Percentiles rank a stretch among this genome's conserved stretches.
Conservation (phyloP, 2,329 filamentous ascomycete species). For the Penicillium hordei region DNA sequence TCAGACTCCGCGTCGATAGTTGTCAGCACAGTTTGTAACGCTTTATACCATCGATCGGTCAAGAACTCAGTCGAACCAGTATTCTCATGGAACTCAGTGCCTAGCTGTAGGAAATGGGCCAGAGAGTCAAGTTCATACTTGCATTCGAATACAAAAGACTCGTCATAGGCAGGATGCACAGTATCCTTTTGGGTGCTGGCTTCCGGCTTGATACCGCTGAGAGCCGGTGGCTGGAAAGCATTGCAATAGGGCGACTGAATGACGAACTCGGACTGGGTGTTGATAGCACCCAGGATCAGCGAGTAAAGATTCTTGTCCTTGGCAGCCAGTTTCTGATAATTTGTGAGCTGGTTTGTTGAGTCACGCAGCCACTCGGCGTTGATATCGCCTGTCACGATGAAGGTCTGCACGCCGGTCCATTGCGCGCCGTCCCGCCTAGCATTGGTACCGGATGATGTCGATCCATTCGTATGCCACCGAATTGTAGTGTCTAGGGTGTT, state of each 20-base stretch:
- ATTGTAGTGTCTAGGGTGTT: slow-evolving; percentile 89
- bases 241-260: slow-evolving; percentile 97
- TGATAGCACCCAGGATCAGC: slow-evolving; percentile 88
- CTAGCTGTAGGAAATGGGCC: slow-evolving; percentile 82
- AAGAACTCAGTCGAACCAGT: slow-evolving; percentile 78
- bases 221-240: slow-evolving; percentile 91
- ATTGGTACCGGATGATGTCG: slow-evolving; percentile 32
- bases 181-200: slow-evolving; percentile 78
- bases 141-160: slow-evolving; percentile 87
- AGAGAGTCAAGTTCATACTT: slow-evolving; percentile 98
- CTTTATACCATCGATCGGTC: slow-evolving; percentile 73
- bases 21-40: slow-evolving; percentile 69
- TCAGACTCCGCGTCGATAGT: slow-evolving; percentile 77
- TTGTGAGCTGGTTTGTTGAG: slow-evolving; percentile 87
- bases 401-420: slow-evolving; percentile 85
- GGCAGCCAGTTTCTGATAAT: slow-evolving; percentile 82
- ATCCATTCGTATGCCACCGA: slow-evolving; percentile 74
- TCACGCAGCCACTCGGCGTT: slow-evolving; percentile 91
- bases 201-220: slow-evolving; percentile 69
- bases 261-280: slow-evolving; percentile 92
- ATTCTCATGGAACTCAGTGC: slow-evolving; percentile 81
- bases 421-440: slow-evolving; percentile 54
- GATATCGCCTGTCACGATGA: slow-evolving; percentile 91
- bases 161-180: slow-evolving; percentile 86
- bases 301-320: slow-evolving; percentile 75